Conservation (phyloP, 768 basidiomycete genomes). For the Naganishia vaughanmartiniae region DNA sequence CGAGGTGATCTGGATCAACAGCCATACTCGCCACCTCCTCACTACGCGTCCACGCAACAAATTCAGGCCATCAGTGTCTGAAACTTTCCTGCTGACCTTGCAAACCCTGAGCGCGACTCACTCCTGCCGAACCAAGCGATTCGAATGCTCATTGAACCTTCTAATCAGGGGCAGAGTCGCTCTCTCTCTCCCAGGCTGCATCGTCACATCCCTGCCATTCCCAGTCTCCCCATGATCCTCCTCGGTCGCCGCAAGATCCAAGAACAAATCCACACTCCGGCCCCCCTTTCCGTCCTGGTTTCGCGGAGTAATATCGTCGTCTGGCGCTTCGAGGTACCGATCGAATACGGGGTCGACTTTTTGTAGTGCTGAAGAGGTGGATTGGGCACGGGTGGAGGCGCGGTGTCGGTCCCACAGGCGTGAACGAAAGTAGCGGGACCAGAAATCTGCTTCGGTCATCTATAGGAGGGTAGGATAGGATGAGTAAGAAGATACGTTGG, state of each 20-base stretch:
- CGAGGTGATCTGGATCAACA: slow-evolving; percentile 43
- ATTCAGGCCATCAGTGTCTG: slow-evolving; percentile 40
- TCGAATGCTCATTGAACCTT: slow-evolving; percentile 97
- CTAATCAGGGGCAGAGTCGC: slow-evolving; percentile 87
- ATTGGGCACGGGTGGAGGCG: slow-evolving; percentile 75
- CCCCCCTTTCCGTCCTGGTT: slow-evolving; percentile 62
- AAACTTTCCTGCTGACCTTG: slow-evolving; percentile 61
- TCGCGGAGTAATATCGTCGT: slow-evolving; percentile 82
- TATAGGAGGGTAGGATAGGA: slow-evolving; percentile 48
- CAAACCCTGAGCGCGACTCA: background rate
- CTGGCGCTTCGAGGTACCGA: slow-evolving; percentile 90
- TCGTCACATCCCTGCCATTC: slow-evolving; percentile 84
- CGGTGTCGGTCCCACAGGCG: slow-evolving; percentile 93
- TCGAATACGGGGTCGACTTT: slow-evolving; percentile 80
- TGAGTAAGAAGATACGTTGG: slow-evolving; percentile 24
- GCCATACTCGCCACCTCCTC: slow-evolving; percentile 53
- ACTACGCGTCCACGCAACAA: slow-evolving; percentile 21
- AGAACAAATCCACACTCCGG: slow-evolving; percentile 70
- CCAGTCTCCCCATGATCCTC: slow-evolving; percentile 91
- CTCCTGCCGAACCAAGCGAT: slow-evolving; percentile 47
- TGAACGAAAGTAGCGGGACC: slow-evolving; percentile 95
- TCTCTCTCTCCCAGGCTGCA: slow-evolving; percentile 88
- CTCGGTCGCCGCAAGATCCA: slow-evolving; percentile 80
- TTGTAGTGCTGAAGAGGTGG: slow-evolving; percentile 65
- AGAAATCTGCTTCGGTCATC: slow-evolving; percentile 89